Evolutionary conservation across 352 stramenopile species (phyloP).

Genomic region (Hyaloperonospora brassicae): DNA sequence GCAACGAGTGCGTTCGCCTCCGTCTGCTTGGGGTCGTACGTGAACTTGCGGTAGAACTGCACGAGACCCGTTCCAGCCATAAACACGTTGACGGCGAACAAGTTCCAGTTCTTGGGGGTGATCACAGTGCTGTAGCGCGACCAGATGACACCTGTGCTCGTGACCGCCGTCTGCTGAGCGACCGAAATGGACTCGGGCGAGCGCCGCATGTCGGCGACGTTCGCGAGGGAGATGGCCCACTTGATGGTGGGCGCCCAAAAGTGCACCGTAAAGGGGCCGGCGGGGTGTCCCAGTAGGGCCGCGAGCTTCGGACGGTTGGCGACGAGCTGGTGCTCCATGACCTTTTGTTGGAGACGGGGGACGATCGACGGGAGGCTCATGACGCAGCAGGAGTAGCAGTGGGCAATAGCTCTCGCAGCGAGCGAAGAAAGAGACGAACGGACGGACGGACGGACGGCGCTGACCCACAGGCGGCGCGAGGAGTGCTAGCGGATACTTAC

Average conservation of each 20-base stretch:
- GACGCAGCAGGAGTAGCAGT: no score
- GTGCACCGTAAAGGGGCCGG: conserved; percentile 81
- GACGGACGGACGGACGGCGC: no score
- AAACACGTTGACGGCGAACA: conserved; percentile 86
- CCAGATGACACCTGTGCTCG: conserved; percentile 83
- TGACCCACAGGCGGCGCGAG: no score
- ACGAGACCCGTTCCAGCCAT: conserved; percentile 80
- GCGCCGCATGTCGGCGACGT: conserved; percentile 80
- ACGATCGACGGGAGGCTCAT: conserved; percentile 66
- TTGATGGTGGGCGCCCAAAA: conserved; percentile 88
- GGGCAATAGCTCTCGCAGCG: no score
- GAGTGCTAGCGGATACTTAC: no score
- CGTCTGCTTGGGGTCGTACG: conserved; percentile 11
- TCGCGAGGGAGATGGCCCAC: conserved; percentile 83
- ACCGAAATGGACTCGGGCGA: conserved; percentile 73
- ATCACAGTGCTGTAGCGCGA: conserved; percentile 85
- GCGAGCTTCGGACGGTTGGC: conserved; percentile 59
- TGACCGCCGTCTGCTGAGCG: conserved; percentile 74
- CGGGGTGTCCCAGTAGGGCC: conserved; percentile 60
- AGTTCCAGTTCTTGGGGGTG: conserved; percentile 88
- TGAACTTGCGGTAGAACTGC: conserved; percentile 48
- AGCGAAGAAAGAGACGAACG: no score
- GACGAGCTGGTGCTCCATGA: conserved; percentile 61
- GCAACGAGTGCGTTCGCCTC: background rate
- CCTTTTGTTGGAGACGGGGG: conserved; percentile 62